Evolutionary conservation across 129 eudicot genomes (phyloP), one percentile per base, ranked within the genome.

Genomic region (Centaurea solstitialis): DNA sequence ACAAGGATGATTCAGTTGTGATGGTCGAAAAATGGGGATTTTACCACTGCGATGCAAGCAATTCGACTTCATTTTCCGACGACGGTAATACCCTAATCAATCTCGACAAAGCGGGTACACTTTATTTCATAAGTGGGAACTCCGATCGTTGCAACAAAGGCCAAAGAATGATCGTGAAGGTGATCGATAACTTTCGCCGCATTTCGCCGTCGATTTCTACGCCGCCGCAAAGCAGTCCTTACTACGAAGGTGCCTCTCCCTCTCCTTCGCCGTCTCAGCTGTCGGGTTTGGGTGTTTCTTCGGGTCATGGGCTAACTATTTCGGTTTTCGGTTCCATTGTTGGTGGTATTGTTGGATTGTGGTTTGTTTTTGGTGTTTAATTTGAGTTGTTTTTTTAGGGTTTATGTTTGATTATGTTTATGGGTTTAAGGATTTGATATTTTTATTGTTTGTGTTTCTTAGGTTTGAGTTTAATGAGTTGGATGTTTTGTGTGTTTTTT

Each of bases 111-210:
- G 70, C 40, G 65, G 85, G 88, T 17, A 9, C 24, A 0, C 0
- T 70, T 45, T 85, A 76, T 50, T 85, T 85, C 79, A 62, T 85
- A 5, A 85, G 88, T 65, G 88, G 88, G 35, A 68, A 30, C 1
- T 13, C 74, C 6, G 75, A 73, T 9, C 78, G 78, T n/a, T 85
- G 88, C 23, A 20, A 24, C 6, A 50, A 80, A 76, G 88, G 88
- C 0, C 85, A 80, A 20, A 72, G 13, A 30, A 85, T 80, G 78
- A 64, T 45, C 7, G 77, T 85, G 68, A 45, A 75, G 15, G 85
- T 85, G 69, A 23, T 30, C 6, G 12, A 22, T 33, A 33, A 33
- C 57, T 11, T 17, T 20, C 84, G 13, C 12, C 76, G n/a, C 5
- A 5, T 17, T 66, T 45, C 80, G 1, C 77, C 80, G 6, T 17